phyloP scores from a whole-genome alignment of 2,329 filamentous ascomycete species.

The Mariannaea sp. region DNA sequence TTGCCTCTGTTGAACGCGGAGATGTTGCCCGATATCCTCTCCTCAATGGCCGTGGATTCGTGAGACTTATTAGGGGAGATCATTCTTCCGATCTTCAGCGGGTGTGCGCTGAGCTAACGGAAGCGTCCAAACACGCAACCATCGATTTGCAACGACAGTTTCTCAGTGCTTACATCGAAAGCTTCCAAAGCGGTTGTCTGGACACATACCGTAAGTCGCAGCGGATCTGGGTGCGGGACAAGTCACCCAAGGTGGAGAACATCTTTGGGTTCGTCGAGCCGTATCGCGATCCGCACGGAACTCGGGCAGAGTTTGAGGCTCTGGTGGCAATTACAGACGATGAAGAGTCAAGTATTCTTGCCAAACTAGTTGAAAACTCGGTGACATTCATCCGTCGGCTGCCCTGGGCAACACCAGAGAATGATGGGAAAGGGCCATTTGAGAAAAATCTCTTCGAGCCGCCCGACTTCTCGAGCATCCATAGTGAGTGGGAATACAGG shows the following conservation, averaged over 20 bases:
- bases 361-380: constrained; percentile 66
- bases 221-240: constrained; percentile 62
- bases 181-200: constrained; percentile 61
- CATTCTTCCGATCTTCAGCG: constrained; percentile 55
- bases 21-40: constrained; percentile 6
- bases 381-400: constrained; percentile 68
- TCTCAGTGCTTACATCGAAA: constrained; percentile 56
- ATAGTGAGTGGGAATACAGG: constrained; percentile 56
- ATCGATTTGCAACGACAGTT: constrained; percentile 59
- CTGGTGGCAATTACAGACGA: constrained; percentile 67
- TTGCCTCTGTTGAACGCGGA: constrained; percentile 38
- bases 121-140: constrained; percentile 53
- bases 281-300: constrained; percentile 64
- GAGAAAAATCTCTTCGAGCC: constrained; percentile 74
- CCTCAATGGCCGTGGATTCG: constrained; percentile 3
- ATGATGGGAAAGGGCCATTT: constrained; percentile 58
- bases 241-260: constrained; percentile 59
- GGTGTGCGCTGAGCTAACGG: constrained; percentile 52
- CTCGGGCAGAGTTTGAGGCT: constrained; percentile 64
- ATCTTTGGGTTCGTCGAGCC: constrained; percentile 68
- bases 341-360: constrained; percentile 64
- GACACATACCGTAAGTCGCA: constrained; percentile 60
- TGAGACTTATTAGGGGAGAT: constrained; percentile 55
- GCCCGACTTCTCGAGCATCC: constrained; percentile 74
- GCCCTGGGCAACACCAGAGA: constrained; percentile 61